Evolutionary conservation across 352 stramenopile species (phyloP), one percentile per base, ranked within the genome.

Genomic region (Globisporangium uncinulatum): DNA sequence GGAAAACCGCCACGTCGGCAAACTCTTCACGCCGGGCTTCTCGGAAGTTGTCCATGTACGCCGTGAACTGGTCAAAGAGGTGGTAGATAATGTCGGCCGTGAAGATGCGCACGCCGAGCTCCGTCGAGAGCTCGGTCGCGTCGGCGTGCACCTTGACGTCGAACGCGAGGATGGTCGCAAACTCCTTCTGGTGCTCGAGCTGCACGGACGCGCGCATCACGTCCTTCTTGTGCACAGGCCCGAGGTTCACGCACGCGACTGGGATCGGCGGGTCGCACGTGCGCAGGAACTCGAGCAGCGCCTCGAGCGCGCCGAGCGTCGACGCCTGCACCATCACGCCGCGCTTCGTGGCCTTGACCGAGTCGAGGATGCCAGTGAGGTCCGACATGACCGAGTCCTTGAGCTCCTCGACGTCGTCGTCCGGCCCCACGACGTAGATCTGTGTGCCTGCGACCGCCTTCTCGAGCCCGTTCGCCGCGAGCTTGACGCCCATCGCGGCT

Each of bases 71-170:
- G 74, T 99, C 96, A 66, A 99, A 99, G 51, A 99, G 78, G 80
- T 99, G 97, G 79, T 99, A 99, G 76, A 99, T 99, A 67, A 99
- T 99, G 66, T 99, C 97, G 32, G 97, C 97, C 17, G 96, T 99
- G 79, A 99, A 99, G 69, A 99, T 99, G 43, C 91, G 81, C 48
- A 99, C 96, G 59, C 94, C 92, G 44, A 98, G 85, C 52, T 98
- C 92, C 47, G 94, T 65, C 7, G 94, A 79, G 56, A 96, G 66
- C 69, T 96, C 84, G 44, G 76, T 81, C 6, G 97, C 97, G 49
- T 99, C 97, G 49, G 68, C 84, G 68, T 98, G 92, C 24, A 99
- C 91, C 59, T 97, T 97, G 49, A 99, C 96, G 70, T 99, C 97
- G 66, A 99, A 99, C 32, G 96, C 97, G 29, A 99, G 70, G 59